A percentile compares a stretch with the other conserved stretches of the same genome.
Evolutionary conservation across 352 stramenopile species (phyloP).

Genomic region (Globisporangium cylindrosporum): DNA sequence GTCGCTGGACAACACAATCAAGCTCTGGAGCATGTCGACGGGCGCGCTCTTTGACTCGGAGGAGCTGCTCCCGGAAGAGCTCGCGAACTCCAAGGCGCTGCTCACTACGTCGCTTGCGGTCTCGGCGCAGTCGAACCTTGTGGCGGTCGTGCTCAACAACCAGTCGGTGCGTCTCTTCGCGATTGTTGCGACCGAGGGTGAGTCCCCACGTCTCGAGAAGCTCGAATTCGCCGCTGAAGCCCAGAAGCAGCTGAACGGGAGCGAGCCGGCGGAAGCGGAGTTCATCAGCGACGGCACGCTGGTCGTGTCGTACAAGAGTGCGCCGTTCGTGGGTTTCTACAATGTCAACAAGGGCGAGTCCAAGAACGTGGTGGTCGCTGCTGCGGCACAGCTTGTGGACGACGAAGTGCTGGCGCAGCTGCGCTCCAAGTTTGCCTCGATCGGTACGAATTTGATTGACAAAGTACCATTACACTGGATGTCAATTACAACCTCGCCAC

Average conservation of each 20-base stretch:
- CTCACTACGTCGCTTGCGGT: slow-evolving; percentile 60
- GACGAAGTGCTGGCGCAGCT: slow-evolving; percentile 37
- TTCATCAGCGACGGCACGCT: slow-evolving; percentile 51
- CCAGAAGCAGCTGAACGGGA: slow-evolving; percentile 34
- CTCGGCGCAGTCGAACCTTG: slow-evolving; percentile 50
- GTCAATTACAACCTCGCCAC: neutral
- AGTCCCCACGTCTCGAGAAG: slow-evolving; percentile 24
- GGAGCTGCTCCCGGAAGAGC: slow-evolving; percentile 31
- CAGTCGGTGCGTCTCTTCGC: slow-evolving; percentile 49
- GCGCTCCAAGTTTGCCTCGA: slow-evolving; percentile 40
- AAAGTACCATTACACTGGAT: neutral
- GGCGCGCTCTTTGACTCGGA: slow-evolving; percentile 58
- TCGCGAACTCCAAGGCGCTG: slow-evolving; percentile 36
- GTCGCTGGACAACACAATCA: slow-evolving; percentile 80
- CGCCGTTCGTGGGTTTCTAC: slow-evolving; percentile 62
- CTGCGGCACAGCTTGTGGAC: slow-evolving; percentile 14
- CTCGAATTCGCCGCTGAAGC: slow-evolving; percentile 24
- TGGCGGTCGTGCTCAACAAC: slow-evolving; percentile 55
- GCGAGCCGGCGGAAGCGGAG: slow-evolving; percentile 42
- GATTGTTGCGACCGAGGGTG: slow-evolving; percentile 30
- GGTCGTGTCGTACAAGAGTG: slow-evolving; percentile 56
- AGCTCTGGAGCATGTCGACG: slow-evolving; percentile 61
- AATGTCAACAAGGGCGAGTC: slow-evolving; percentile 29
- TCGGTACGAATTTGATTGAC: slow-evolving; percentile 35
- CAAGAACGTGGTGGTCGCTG: slow-evolving; percentile 10